Evolutionary conservation across 108 stramenopile genomes (phyloP), one percentile per base, ranked within the genome.

Genomic region (Nitzschia sp.): DNA sequence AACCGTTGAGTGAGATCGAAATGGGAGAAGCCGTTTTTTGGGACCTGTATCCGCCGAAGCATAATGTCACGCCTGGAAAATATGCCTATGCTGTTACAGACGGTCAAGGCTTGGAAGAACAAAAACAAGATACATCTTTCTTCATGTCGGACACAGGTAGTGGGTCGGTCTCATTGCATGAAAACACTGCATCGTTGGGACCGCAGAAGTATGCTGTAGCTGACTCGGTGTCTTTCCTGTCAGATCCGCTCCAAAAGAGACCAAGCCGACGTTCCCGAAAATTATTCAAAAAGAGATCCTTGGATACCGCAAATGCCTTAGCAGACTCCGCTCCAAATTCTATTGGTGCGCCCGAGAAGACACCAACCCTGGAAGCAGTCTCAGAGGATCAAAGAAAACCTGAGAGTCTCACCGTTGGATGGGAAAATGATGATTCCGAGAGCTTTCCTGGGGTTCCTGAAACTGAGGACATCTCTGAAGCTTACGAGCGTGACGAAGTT

Each of bases 401-500:
- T 47, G 62, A 64, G 29, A 18, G 42, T 2, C 38, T 33, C 17
- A 30, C 33, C 13, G 74, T 74, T 32, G 34, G 59, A 23, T 74
- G 74, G 74, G 74, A 74, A 28, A 66, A 19, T 21, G 58, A 66
- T 0, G 46, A 27, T 17, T 26, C 42, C 33, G 66, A 32, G 5
- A 53, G 54, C 28, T 67, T 61, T 42, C 66, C 67, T 21, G 65
- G 54, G 5, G 62, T 76, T 21, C 68, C 68, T 26, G 67, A 68
- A 13, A 46, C 61, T 1, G 75, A 76, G 54, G 75, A 76, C 28
- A 76, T 76, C 29, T 59, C 75, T 1, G 75, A 63, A 56, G 54
- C 31, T 8, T 47, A 61, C 3, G 70, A 49, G 24, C 24, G 59
- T 46, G 30, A 49, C 26, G 74, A 63, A 1, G 28, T 59, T 3